Evolutionary conservation across 768 basidiomycete genomes (phyloP), one percentile per base, ranked within the genome.

Genomic region (Termitomyces sp.): DNA sequence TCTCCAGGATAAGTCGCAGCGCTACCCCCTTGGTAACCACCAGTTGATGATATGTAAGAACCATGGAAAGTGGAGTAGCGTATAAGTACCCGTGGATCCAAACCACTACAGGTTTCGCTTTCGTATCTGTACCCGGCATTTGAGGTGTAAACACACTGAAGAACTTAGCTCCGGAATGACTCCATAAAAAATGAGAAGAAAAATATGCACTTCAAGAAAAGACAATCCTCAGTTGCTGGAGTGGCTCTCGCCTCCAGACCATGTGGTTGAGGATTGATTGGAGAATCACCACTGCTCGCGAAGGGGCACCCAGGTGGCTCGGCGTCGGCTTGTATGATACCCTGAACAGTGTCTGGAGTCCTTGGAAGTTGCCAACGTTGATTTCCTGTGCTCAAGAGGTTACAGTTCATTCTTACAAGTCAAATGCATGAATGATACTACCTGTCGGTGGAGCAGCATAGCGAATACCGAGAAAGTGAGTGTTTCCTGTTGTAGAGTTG

Each of bases 401-500:
- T 8, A 29, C 6, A 24, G 37, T 39, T 36, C 49, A 24, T 28
- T 33, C 26, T 28, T 8, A 31, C 5, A 28, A n/a, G n/a, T n/a
- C n/a, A n/a, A n/a, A 20, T 26, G 37, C 20, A 37, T 6, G 5
- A 15, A 49, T 29, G 16, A 8, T 57, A 72, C 26, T 26, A 77
- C 80, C 80, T 31, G 73, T 59, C 3, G 82, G 81, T 28, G 79
- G 68, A 18, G 78, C 78, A 12, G 82, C 81, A 66, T 78, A 83
- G 8, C 81, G 73, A 42, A 81, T 72, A 0, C 75, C 75, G 10
- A 79, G 67, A 58, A 77, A 80, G 16, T 66, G 61, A 0, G 73
- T 72, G 57, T 75, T 70, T 13, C 65, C 64, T 3, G 72, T 72
- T 0, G 68, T 68, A 0, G 68, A 45, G 54, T 77, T 69, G 13